Conservation (phyloP, 2,329 filamentous ascomycete genomes). For the Stagonosporopsis chrysanthemi region DNA sequence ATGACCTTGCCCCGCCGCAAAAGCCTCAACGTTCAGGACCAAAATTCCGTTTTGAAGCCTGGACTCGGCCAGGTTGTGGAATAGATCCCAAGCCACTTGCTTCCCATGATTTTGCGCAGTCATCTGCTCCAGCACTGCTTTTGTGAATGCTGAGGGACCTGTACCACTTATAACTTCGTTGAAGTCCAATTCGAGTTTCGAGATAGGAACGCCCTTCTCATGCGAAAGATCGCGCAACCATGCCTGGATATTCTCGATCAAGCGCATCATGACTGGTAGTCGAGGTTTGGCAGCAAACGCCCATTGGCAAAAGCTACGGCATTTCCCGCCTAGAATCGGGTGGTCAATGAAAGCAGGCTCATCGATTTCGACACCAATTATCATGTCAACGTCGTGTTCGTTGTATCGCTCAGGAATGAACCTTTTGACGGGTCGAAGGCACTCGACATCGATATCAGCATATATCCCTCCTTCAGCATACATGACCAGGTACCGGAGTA, state of each 20-base stretch:
- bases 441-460: constrained; percentile 67
- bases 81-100: constrained; percentile 66
- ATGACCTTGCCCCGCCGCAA: constrained; percentile 76
- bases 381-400: constrained; percentile 71
- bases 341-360: constrained; percentile 70
- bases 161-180: constrained; percentile 78
- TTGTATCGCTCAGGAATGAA: constrained; percentile 71
- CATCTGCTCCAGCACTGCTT: constrained; percentile 71
- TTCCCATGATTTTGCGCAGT: constrained; percentile 55
- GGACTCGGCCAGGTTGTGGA: constrained; percentile 72
- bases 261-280: constrained; percentile 71
- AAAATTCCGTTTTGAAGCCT: constrained; percentile 70
- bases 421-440: constrained; percentile 59
- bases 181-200: constrained; percentile 71
- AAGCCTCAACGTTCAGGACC: constrained; percentile 74
- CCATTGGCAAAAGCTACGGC: constrained; percentile 76
- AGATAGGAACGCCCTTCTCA: constrained; percentile 65
- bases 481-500: constrained; percentile 72
- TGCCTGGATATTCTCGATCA: constrained; percentile 72
- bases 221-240: constrained; percentile 69
- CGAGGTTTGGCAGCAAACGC: constrained; percentile 74
- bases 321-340: constrained; percentile 72
- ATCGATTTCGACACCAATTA: constrained; percentile 75
- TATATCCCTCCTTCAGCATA: constrained; percentile 70
- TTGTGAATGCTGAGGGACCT: constrained; percentile 73